Conservation (phyloP, 345 rosid genomes). For the Eucalyptus sideroxylon region DNA sequence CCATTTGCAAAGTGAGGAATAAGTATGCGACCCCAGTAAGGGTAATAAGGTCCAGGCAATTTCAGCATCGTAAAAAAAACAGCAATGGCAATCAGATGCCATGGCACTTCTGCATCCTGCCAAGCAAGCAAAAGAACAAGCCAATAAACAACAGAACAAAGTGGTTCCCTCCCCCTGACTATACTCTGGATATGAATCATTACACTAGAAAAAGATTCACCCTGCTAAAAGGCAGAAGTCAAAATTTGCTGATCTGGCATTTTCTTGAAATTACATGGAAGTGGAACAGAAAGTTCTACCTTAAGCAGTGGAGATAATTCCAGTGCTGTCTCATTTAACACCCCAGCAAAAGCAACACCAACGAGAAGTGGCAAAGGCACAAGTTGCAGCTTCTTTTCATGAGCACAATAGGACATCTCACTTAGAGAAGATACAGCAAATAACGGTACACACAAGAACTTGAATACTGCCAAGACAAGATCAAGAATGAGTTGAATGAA, state of each 20-base stretch:
- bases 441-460: slow-evolving; percentile 58
- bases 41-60: slow-evolving; percentile 79
- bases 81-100: slow-evolving; percentile 71
- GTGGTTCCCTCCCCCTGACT: neutral
- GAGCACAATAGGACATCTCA: slow-evolving; percentile 99
- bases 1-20: slow-evolving; percentile 87
- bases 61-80: slow-evolving; percentile 51
- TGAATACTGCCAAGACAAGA: slow-evolving; percentile 51
- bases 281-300: slow-evolving; percentile 19
- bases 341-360: slow-evolving; percentile 49
- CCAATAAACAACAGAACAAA: neutral
- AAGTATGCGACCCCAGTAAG: slow-evolving; percentile 75
- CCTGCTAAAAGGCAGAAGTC: neutral
- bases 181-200: neutral
- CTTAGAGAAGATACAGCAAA: slow-evolving; percentile 69
- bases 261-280: neutral
- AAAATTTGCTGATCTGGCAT: neutral
- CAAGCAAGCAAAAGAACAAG: neutral
- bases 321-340: slow-evolving; percentile 42
- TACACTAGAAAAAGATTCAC: neutral
- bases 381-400: slow-evolving; percentile 54
- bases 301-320: slow-evolving; percentile 64
- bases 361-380: slow-evolving; percentile 58
- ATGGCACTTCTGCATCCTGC: slow-evolving; percentile 82
- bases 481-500: slow-evolving; percentile 68